Conservation (phyloP, 139 green algal genomes). For the Pseudopediastrum boryanum region DNA sequence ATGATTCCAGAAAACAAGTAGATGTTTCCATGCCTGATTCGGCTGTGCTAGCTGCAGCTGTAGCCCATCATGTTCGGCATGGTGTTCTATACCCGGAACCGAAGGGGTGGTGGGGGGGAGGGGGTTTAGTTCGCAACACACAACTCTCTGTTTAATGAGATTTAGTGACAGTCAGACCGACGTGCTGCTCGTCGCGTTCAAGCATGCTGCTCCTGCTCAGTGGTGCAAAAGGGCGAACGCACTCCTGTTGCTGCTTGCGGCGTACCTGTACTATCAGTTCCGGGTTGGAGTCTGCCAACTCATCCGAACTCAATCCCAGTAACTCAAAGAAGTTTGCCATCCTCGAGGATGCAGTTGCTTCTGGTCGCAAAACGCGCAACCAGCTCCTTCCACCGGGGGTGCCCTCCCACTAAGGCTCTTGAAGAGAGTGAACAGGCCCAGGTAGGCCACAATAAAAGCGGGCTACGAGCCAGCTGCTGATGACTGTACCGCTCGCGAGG, state of each 20-base stretch:
- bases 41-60: background rate
- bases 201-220: background rate
- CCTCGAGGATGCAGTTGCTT: background rate
- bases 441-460: no score
- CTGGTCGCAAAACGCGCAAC: no score
- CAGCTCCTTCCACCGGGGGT: no score
- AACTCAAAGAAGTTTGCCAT: constrained; percentile 41
- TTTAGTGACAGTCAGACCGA: no score
- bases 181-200: background rate
- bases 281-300: constrained; percentile 33
- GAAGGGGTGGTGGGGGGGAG: background rate
- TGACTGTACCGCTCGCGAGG: no score
- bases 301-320: constrained; percentile 33
- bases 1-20: background rate
- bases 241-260: background rate
- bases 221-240: background rate
- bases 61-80: background rate
- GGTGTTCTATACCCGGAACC: background rate
- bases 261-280: constrained; percentile 35
- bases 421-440: no score
- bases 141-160: no score
- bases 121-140: background rate
- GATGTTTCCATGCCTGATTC: background rate
- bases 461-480: no score
- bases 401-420: no score